Conservation (phyloP, 257 asterid species). For the Nicotiana obtusifolia region DNA sequence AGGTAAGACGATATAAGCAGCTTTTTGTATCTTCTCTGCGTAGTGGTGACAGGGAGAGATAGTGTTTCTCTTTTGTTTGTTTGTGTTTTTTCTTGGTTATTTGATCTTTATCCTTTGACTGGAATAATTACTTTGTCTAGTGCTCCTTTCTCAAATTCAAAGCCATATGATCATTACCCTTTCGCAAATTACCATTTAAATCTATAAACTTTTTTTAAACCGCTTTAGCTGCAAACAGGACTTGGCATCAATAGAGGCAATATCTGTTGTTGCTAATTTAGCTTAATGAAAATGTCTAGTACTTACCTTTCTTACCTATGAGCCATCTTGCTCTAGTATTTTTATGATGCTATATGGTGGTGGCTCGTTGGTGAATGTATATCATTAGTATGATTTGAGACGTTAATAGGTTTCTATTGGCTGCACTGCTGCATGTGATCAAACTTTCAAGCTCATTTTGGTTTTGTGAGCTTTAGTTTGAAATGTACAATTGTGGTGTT, state of each 20-base stretch:
- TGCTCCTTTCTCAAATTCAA: background rate
- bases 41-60: background rate
- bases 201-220: background rate
- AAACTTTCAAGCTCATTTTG: background rate
- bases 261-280: background rate
- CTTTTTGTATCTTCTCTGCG: background rate
- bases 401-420: background rate
- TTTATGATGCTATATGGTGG: background rate
- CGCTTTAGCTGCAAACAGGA: background rate
- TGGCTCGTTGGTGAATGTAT: background rate
- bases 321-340: background rate
- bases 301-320: background rate
- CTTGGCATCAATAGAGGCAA: background rate
- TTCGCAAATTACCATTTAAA: background rate
- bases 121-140: background rate
- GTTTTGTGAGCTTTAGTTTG: background rate
- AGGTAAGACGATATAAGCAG: constrained; percentile 38
- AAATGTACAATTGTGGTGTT: background rate
- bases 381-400: background rate
- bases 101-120: background rate
- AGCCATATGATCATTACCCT: background rate
- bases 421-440: background rate
- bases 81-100: background rate
- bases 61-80: background rate
- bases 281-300: too few species aligned